Conservation (phyloP, 192 early-diverging fungal genomes). For the Coemansia sp. region DNA sequence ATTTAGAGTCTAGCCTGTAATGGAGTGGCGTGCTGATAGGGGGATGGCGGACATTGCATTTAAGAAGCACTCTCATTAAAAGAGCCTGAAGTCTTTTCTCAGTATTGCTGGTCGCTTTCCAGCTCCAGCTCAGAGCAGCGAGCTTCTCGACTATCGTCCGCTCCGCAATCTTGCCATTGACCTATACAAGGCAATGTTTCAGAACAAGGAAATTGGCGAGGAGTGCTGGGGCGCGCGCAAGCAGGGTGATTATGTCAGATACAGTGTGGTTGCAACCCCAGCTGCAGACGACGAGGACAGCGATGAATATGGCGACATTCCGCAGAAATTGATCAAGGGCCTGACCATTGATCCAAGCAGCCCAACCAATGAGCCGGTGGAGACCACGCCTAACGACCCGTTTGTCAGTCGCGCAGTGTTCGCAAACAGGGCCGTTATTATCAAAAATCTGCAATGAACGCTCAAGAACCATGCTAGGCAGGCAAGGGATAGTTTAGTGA, state of each 20-base stretch:
- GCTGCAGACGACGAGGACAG: slow-evolving; percentile 5
- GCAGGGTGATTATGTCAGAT: background rate
- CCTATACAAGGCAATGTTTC: background rate
- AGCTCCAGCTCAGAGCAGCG: background rate
- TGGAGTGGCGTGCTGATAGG: background rate
- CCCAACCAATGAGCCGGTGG: too few species aligned
- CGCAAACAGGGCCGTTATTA: too few species aligned
- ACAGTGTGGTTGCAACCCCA: too few species aligned
- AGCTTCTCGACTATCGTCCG: background rate
- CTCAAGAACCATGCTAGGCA: too few species aligned
- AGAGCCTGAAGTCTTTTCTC: too few species aligned
- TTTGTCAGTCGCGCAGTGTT: too few species aligned
- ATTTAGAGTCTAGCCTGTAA: too few species aligned
- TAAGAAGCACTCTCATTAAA: too few species aligned
- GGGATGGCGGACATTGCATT: background rate
- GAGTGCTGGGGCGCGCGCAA: background rate
- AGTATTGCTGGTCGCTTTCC: background rate
- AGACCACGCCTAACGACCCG: too few species aligned
- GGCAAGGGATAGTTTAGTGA: too few species aligned
- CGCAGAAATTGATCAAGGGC: too few species aligned
- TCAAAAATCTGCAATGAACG: too few species aligned
- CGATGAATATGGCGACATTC: background rate
- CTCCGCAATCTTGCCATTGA: background rate
- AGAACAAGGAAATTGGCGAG: background rate
- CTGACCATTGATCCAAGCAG: background rate